phyloP scores from a whole-genome alignment of 257 asterid genomes.

The Solanum commersonii region DNA sequence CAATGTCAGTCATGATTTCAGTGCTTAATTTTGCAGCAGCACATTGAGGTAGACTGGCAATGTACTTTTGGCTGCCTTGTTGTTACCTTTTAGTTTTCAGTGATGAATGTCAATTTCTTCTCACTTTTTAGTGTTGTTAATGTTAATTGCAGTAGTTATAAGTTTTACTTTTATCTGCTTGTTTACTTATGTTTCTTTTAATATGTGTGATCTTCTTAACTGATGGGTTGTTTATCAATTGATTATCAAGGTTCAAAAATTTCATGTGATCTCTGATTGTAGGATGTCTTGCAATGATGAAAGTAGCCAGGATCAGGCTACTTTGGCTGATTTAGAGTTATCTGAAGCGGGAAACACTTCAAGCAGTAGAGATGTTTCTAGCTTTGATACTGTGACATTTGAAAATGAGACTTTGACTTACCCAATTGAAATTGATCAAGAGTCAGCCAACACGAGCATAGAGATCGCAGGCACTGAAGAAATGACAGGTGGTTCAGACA shows the following conservation, averaged over 20 bases:
- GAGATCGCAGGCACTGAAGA: slow-evolving; percentile 15
- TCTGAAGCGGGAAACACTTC: slow-evolving; percentile 17
- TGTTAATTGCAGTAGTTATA: neutral
- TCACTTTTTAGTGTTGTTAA: neutral
- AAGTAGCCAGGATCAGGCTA: slow-evolving; percentile 11
- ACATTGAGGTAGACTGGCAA: neutral
- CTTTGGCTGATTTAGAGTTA: slow-evolving; percentile 18
- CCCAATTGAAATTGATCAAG: slow-evolving; percentile 8
- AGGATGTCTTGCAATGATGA: slow-evolving; percentile 1
- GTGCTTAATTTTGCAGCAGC: neutral
- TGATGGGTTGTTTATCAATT: neutral
- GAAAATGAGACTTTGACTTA: slow-evolving; percentile 19
- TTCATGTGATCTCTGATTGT: neutral
- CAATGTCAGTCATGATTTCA: neutral
- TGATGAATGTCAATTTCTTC: neutral
- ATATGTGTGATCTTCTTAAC: neutral
- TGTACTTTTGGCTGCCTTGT: neutral
- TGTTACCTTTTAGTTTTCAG: neutral
- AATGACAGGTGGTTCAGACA: slow-evolving; percentile 19
- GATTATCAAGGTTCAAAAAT: neutral
- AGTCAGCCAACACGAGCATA: slow-evolving; percentile 7
- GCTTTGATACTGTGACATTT: slow-evolving; percentile 15
- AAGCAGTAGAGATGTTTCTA: slow-evolving; percentile 15
- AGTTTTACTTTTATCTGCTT: neutral
- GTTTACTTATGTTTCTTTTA: neutral